Percentiles rank a stretch among this genome's conserved stretches.
These are phyloP conservation scores for Berberis vulgaris DNA, from an alignment of 164 flowering plant species.

Conservation along the genomic window DNA sequence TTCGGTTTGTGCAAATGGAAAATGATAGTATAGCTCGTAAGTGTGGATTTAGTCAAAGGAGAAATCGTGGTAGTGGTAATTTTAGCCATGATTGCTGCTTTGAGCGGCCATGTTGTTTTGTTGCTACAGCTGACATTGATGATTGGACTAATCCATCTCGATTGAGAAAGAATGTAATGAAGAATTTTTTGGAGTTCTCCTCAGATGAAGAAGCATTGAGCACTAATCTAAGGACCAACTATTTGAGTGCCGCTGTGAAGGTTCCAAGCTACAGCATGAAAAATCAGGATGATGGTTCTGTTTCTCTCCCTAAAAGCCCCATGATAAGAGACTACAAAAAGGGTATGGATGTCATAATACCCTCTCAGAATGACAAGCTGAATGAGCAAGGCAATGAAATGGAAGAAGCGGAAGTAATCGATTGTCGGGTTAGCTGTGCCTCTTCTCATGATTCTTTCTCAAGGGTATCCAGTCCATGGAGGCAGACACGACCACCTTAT, in stretches of 20 bases:
- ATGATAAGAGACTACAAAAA: not conserved
- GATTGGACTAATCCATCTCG: conserved; percentile 4
- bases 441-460: conserved; percentile 13
- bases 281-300: too few relatives aligned
- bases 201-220: not conserved
- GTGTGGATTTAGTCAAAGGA: conserved; percentile 4
- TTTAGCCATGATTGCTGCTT: conserved; percentile 10
- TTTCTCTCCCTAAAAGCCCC: not conserved
- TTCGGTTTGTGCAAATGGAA: not conserved
- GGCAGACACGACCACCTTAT: conserved; percentile 6
- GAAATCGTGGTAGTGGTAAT: not conserved
- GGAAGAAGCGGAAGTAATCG: conserved; percentile 8
- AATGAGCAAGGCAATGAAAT: not conserved
- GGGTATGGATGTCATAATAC: not conserved
- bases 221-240: not conserved
- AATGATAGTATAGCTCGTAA: not conserved
- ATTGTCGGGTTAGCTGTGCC: conserved; percentile 2
- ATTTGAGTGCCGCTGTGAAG: too few relatives aligned
- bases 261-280: too few relatives aligned
- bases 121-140: conserved; percentile 7
- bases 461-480: conserved; percentile 8
- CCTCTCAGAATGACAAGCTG: not conserved
- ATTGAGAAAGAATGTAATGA: not conserved
- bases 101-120: conserved; percentile 22
- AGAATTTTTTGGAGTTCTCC: not conserved